A percentile compares a stretch with the other conserved stretches of the same genome.
Evolutionary conservation across 805 yeast genomes (phyloP).

Genomic region (Alloascoidea africana): DNA sequence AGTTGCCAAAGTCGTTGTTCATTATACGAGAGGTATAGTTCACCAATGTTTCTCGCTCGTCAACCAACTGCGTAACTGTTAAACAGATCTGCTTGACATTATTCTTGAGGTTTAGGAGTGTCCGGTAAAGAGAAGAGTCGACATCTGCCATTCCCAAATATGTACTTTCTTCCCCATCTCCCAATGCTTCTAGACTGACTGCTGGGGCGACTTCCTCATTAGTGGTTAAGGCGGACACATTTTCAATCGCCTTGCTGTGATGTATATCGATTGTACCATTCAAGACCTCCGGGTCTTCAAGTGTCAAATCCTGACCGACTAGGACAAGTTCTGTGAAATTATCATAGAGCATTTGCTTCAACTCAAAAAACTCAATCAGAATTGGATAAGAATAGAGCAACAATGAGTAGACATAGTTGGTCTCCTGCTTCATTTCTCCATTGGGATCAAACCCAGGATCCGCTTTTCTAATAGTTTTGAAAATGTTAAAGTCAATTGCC

Average conservation of each 20-base stretch:
- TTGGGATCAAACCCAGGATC: too few relatives aligned
- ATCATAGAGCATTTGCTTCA: conserved; percentile 61
- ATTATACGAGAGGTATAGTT: conserved; percentile 66
- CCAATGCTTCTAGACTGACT: not conserved
- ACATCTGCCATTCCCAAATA: not conserved
- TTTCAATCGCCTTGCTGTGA: too few relatives aligned
- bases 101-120: conserved; percentile 10
- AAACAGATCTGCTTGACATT: conserved; percentile 19
- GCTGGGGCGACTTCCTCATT: not conserved
- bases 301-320: conserved; percentile 53
- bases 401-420: too few relatives aligned
- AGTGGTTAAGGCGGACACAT: not conserved
- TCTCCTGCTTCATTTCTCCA: not conserved
- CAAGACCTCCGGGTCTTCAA: conserved; percentile 64
- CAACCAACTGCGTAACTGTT: conserved; percentile 42
- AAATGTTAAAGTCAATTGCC: not conserved
- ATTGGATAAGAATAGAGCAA: too few relatives aligned
- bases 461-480: not conserved
- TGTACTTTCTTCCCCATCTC: too few relatives aligned
- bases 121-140: not conserved
- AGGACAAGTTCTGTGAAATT: conserved; percentile 40
- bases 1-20: conserved; percentile 45
- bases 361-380: conserved; percentile 64
- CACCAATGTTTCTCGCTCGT: conserved; percentile 53
- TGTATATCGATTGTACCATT: too few relatives aligned